These are phyloP conservation scores for Hymenoscyphus occultus DNA, from an alignment of 2,329 filamentous ascomycete genomes.

Conservation along the genomic window DNA sequence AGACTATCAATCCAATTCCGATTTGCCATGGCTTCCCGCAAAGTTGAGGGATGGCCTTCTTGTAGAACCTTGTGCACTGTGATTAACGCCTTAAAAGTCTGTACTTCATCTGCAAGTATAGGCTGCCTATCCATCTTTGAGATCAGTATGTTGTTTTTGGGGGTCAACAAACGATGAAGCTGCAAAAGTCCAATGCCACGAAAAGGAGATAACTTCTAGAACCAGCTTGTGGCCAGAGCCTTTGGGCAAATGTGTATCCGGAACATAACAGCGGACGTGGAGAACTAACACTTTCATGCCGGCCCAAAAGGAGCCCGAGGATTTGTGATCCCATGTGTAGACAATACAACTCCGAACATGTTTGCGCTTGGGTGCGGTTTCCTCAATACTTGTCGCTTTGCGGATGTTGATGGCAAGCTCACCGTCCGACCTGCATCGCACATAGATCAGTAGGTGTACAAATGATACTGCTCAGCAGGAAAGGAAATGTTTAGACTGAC, in stretches of 20 bases:
- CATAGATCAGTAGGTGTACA: constrained; percentile 16
- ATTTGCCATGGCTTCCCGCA: constrained; percentile 87
- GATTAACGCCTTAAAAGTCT: constrained; percentile 98
- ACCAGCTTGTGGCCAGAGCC: not conserved
- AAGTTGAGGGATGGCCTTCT: constrained; percentile 84
- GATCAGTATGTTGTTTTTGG: constrained; percentile 14
- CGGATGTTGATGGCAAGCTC: constrained; percentile 68
- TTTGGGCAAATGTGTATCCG: not conserved
- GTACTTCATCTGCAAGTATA: constrained; percentile 96
- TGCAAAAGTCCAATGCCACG: not conserved
- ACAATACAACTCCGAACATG: constrained; percentile 98
- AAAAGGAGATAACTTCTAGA: not conserved
- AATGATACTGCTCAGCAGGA: not conserved
- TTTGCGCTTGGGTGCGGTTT: constrained; percentile 72
- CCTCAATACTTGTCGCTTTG: constrained; percentile 67
- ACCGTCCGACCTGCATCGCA: constrained; percentile 55
- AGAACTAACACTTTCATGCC: constrained; percentile 90
- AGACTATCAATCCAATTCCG: constrained; percentile 90
- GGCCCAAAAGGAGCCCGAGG: constrained; percentile 90
- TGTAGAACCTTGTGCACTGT: constrained; percentile 97
- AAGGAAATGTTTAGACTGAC: constrained; percentile 21
- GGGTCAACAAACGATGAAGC: not conserved
- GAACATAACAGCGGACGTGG: not conserved
- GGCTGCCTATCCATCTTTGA: constrained; percentile 66
- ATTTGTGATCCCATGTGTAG: constrained; percentile 99